phyloP scores from a whole-genome alignment of 345 rosid genomes.

The Aquilaria yunnanensis region DNA sequence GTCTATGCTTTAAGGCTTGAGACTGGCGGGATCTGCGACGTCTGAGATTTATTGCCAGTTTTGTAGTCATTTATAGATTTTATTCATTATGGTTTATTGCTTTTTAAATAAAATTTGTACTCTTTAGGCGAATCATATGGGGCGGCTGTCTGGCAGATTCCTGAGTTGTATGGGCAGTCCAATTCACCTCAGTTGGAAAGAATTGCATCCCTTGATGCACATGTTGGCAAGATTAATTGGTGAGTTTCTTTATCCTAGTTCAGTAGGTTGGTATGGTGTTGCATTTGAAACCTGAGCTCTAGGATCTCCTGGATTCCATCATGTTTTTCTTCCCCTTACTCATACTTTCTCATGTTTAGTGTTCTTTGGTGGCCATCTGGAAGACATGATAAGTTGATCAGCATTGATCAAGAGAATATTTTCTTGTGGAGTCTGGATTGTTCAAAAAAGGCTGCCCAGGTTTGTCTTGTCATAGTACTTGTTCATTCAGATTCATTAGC shows the following conservation, averaged over 20 bases:
- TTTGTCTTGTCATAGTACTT: conserved; percentile 5
- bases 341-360: conserved; percentile 20
- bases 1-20: too few species aligned
- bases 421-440: conserved; percentile 76
- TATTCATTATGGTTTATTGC: too few species aligned
- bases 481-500: too few species aligned
- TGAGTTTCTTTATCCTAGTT: conserved; percentile 31
- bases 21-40: too few species aligned
- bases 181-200: conserved; percentile 84
- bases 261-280: neutral
- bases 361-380: conserved; percentile 91
- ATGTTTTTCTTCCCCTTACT: neutral
- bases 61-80: too few species aligned
- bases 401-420: conserved; percentile 76
- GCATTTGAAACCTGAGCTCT: neutral
- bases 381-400: conserved; percentile 72
- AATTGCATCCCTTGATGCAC: conserved; percentile 76
- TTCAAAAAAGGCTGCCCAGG: conserved; percentile 75
- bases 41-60: too few species aligned
- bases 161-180: conserved; percentile 85
- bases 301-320: neutral
- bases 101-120: too few species aligned
- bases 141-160: conserved; percentile 95
- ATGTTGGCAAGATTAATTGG: conserved; percentile 76
- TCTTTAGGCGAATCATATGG: conserved; percentile 64